These are phyloP conservation scores for Rhynchosporium agropyri DNA, from an alignment of 2,329 filamentous ascomycete species.

Conservation along the genomic window DNA sequence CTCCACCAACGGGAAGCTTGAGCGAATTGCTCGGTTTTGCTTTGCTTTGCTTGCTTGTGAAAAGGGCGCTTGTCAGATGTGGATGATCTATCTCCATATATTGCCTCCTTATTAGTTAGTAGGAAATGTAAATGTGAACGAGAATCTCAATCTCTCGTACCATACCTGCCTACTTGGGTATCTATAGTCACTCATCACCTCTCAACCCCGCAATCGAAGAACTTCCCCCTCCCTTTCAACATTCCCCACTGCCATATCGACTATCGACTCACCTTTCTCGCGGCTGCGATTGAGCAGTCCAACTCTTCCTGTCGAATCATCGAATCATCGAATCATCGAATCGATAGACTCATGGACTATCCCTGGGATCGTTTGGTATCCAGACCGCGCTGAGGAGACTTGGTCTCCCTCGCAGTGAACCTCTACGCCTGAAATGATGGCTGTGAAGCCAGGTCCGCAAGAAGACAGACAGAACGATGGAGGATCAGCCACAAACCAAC, in stretches of 20 bases:
- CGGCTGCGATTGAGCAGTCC: constrained; percentile 35
- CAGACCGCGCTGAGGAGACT: constrained; percentile 63
- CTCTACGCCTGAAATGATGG: constrained; percentile 49
- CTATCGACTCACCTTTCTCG: constrained; percentile 24
- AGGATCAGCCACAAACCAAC: constrained; percentile 20
- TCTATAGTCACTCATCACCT: not conserved
- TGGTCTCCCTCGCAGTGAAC: constrained; percentile 47
- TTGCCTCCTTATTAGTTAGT: too few relatives aligned
- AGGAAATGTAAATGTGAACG: not conserved
- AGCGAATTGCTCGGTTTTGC: not conserved
- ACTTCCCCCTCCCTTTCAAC: not conserved
- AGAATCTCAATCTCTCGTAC: not conserved
- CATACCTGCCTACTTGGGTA: not conserved
- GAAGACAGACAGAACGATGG: constrained; percentile 32
- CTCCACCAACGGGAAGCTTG: constrained; percentile 5
- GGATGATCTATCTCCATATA: not conserved
- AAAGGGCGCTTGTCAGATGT: constrained; percentile 3
- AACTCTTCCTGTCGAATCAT: constrained; percentile 30
- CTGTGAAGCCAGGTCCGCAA: constrained; percentile 37
- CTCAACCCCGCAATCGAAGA: constrained; percentile 16
- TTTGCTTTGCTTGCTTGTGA: constrained; percentile 5
- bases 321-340: constrained; percentile 28
- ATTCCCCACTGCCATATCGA: not conserved
- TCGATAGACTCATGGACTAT: constrained; percentile 54
- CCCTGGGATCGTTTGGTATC: constrained; percentile 53